Percentiles rank a stretch among this genome's conserved stretches.
phyloP scores from a whole-genome alignment of 352 stramenopile genomes.

The Pythium pectinolyticum region DNA sequence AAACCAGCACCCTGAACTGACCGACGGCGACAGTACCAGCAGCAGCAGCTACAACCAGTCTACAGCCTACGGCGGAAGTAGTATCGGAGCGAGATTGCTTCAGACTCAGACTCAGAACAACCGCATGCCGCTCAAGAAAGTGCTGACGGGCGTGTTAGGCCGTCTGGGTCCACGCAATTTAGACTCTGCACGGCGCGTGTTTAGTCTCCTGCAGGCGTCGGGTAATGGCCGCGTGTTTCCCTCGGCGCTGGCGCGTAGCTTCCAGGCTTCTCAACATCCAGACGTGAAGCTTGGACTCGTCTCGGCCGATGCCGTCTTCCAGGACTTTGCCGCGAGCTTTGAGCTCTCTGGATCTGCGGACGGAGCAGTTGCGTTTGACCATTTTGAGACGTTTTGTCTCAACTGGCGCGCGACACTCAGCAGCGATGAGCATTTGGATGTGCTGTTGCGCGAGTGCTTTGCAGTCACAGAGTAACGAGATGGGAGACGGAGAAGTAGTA shows the following conservation, averaged over 20 bases:
- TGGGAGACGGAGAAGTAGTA: not conserved
- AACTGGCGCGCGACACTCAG: slow-evolving; percentile 52
- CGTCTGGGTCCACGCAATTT: slow-evolving; percentile 36
- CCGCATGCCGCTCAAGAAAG: slow-evolving; percentile 39
- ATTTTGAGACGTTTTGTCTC: slow-evolving; percentile 65
- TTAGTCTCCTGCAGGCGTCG: slow-evolving; percentile 37
- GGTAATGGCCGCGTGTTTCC: slow-evolving; percentile 69
- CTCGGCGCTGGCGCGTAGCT: slow-evolving; percentile 55
- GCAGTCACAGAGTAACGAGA: not conserved
- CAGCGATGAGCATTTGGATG: slow-evolving; percentile 55
- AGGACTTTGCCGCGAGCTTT: slow-evolving; percentile 71
- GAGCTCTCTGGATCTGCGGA: slow-evolving; percentile 47
- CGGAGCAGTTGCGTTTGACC: slow-evolving; percentile 50
- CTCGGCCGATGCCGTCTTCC: slow-evolving; percentile 44
- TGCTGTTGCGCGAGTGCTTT: slow-evolving; percentile 68
- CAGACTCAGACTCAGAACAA: slow-evolving; percentile 36
- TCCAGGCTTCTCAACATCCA: slow-evolving; percentile 55
- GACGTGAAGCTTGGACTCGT: slow-evolving; percentile 54
- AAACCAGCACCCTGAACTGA: slow-evolving; percentile 30
- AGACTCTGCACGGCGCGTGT: slow-evolving; percentile 43
- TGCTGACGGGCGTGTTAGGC: slow-evolving; percentile 45
- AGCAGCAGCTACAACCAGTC: not conserved
- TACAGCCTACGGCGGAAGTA: not conserved
- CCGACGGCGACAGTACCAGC: no score
- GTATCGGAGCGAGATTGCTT: slow-evolving; percentile 39